A percentile compares a stretch with the other conserved stretches of the same genome.
phyloP scores from a whole-genome alignment of 1,139 yeast species.

The Zygosaccharomyces pseudobailii region DNA sequence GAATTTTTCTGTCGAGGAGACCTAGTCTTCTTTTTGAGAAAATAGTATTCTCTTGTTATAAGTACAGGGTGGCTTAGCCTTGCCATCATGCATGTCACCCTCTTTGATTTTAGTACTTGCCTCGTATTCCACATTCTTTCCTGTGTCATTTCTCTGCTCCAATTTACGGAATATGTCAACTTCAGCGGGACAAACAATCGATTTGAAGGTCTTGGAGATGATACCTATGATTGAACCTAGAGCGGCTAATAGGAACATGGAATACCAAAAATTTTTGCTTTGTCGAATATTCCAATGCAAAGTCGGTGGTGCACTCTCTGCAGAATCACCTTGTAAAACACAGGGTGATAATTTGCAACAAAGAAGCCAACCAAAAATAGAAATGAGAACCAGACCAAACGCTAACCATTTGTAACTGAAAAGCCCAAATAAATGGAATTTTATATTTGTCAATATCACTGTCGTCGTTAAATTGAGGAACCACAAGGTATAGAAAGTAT shows the following conservation, averaged over 20 bases:
- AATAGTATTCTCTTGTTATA: too few species aligned
- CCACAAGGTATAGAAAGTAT: slow-evolving; percentile 78
- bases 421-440: slow-evolving; percentile 79
- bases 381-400: slow-evolving; percentile 63
- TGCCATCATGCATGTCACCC: slow-evolving; percentile 50
- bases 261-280: slow-evolving; percentile 84
- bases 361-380: slow-evolving; percentile 80
- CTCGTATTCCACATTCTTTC: slow-evolving; percentile 65
- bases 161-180: slow-evolving; percentile 72
- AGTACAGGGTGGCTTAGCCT: slow-evolving; percentile 13
- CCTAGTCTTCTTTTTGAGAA: too few species aligned
- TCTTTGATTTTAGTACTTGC: slow-evolving; percentile 71
- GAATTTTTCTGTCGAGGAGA: slow-evolving; percentile 11
- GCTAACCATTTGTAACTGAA: slow-evolving; percentile 72
- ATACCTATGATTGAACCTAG: slow-evolving; percentile 66
- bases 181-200: slow-evolving; percentile 61
- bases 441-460: slow-evolving; percentile 66
- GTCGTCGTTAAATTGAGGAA: slow-evolving; percentile 68
- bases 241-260: slow-evolving; percentile 51
- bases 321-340: slow-evolving; percentile 56
- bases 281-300: slow-evolving; percentile 65
- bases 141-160: slow-evolving; percentile 64
- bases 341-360: slow-evolving; percentile 80
- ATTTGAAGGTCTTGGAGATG: slow-evolving; percentile 52
- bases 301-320: slow-evolving; percentile 71